Percentiles rank a stretch among this genome's conserved stretches.
Evolutionary conservation across 768 basidiomycete genomes (phyloP).

Genomic region (Kwoniella bestiolae): DNA sequence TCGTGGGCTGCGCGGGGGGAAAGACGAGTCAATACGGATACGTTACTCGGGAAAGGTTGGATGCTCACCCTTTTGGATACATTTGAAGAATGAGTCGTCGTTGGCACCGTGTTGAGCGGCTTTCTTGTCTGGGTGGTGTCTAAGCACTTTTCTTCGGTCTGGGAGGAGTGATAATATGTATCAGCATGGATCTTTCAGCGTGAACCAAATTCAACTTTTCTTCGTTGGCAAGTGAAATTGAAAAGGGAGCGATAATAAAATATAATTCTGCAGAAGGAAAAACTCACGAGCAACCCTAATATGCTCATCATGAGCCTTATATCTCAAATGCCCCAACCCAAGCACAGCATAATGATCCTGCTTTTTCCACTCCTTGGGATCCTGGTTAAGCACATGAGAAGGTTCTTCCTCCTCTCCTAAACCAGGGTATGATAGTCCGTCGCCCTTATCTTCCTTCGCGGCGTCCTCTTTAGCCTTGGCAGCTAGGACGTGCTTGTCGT

Average conservation of each 20-base stretch:
- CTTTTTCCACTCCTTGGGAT: conserved; percentile 99
- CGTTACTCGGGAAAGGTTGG: too few species aligned
- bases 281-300: conserved; percentile 93
- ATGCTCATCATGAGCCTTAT: conserved; percentile 83
- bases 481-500: conserved; percentile 71
- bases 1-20: conserved; percentile 82
- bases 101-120: conserved; percentile 65
- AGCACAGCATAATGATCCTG: conserved; percentile 98
- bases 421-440: conserved; percentile 80
- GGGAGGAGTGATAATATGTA: neutral
- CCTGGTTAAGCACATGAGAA: conserved; percentile 69
- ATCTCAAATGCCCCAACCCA: conserved; percentile 86
- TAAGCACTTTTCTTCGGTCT: conserved; percentile 99
- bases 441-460: conserved; percentile 62
- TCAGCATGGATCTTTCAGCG: neutral
- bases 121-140: conserved; percentile 98
- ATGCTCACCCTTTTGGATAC: conserved; percentile 79
- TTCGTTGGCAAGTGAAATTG: neutral
- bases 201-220: neutral
- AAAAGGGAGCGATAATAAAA: neutral
- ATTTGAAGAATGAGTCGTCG: conserved; percentile 99
- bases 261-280: neutral
- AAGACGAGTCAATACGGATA: too few species aligned
- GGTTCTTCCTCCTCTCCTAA: conserved; percentile 89
- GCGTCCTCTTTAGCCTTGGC: conserved; percentile 63